These are phyloP conservation scores for Basipetospora chlamydospora DNA, from an alignment of 2,329 filamentous ascomycete species.

Conservation along the genomic window DNA sequence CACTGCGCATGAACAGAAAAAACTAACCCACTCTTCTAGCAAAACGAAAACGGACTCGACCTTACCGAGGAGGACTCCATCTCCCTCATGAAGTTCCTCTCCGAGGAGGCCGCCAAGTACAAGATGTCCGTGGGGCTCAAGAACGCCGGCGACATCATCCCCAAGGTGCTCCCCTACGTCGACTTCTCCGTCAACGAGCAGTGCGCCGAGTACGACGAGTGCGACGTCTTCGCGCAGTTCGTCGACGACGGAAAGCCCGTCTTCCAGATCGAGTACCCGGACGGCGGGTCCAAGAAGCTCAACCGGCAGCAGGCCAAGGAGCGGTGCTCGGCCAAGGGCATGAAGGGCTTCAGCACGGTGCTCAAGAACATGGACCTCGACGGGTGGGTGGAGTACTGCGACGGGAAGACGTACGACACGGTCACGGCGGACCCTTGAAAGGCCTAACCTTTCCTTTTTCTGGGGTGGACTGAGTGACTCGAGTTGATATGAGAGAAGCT, in stretches of 20 bases:
- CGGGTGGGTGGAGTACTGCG: constrained; percentile 46
- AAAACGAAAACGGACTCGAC: constrained; percentile 47
- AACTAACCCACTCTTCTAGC: too few relatives aligned
- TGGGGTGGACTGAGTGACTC: too few relatives aligned
- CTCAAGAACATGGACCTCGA: constrained; percentile 52
- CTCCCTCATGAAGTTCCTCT: constrained; percentile 45
- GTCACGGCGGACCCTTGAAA: neutral
- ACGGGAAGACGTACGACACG: constrained; percentile 17
- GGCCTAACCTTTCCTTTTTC: constrained; percentile 1
- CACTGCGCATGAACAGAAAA: too few relatives aligned
- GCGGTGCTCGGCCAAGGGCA: constrained; percentile 30
- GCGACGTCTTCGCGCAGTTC: constrained; percentile 41
- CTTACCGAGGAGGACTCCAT: constrained; percentile 43
- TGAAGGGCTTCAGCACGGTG: constrained; percentile 44
- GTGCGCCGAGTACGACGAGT: constrained; percentile 47
- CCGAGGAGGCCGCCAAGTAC: constrained; percentile 32
- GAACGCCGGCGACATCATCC: constrained; percentile 49
- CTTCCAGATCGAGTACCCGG: constrained; percentile 59
- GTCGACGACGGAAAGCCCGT: constrained; percentile 49
- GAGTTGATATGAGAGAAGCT: too few relatives aligned
- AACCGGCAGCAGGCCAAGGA: constrained; percentile 8
- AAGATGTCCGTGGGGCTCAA: constrained; percentile 53
- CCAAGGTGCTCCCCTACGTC: constrained; percentile 28
- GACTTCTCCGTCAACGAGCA: constrained; percentile 59
- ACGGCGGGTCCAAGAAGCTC: constrained; percentile 26